A percentile compares a stretch with the other conserved stretches of the same genome.
phyloP scores from a whole-genome alignment of 441 rosid genomes.

The Bocquillonia castaneifolia region DNA sequence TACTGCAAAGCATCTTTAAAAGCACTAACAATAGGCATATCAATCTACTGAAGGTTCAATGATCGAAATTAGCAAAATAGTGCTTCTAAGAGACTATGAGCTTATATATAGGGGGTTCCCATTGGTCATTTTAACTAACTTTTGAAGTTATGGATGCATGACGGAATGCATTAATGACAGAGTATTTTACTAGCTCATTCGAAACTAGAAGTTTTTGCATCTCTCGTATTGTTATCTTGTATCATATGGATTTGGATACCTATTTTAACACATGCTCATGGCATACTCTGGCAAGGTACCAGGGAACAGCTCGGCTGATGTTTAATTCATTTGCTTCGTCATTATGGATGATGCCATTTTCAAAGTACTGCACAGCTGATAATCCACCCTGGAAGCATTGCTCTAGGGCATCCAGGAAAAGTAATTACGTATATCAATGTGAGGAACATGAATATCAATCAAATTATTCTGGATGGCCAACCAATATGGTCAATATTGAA shows the following conservation, averaged over 20 bases:
- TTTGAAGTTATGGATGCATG: neutral
- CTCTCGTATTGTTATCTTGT: constrained; percentile 15
- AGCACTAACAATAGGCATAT: neutral
- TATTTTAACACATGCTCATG: constrained; percentile 38
- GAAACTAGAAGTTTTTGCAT: constrained; percentile 8
- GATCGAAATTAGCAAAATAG: constrained; percentile 7
- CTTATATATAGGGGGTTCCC: constrained; percentile 9
- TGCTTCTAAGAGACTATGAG: neutral
- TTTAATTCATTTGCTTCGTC: constrained; percentile 86
- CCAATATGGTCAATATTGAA: constrained; percentile 88
- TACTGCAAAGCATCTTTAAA: neutral
- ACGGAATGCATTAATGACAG: constrained; percentile 2
- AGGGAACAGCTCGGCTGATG: constrained; percentile 95
- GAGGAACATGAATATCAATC: constrained; percentile 64
- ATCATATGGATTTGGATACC: constrained; percentile 16
- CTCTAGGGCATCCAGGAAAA: constrained; percentile 50
- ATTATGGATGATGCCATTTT: constrained; percentile 86
- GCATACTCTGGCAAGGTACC: constrained; percentile 60
- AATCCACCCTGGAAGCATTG: constrained; percentile 65
- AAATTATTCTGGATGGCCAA: constrained; percentile 97
- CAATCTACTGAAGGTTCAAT: neutral
- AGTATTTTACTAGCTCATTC: constrained; percentile 15
- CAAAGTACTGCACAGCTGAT: constrained; percentile 78
- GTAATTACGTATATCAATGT: constrained; percentile 61
- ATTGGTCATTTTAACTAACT: neutral